Evolutionary conservation across 148 eudicot genomes (phyloP).

Genomic region (Simmondsia chinensis): DNA sequence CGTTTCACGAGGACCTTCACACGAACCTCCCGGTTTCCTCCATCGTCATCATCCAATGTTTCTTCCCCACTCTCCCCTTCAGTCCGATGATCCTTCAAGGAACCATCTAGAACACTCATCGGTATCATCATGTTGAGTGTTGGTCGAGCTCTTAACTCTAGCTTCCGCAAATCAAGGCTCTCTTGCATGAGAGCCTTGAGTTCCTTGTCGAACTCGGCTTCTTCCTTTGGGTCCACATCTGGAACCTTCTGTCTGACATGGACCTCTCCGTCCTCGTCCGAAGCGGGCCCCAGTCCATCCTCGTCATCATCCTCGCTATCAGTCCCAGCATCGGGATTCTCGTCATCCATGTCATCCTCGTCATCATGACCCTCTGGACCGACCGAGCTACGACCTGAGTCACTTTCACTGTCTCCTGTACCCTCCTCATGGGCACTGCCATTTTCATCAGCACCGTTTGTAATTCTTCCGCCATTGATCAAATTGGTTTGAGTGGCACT

Average conservation of each 20-base stretch:
- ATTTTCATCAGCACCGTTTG: slow-evolving; percentile 63
- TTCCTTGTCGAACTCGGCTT: slow-evolving; percentile 87
- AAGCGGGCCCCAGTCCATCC: slow-evolving; percentile 49
- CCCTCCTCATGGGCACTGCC: slow-evolving; percentile 55
- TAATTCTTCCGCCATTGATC: slow-evolving; percentile 38
- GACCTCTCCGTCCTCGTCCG: slow-evolving; percentile 83
- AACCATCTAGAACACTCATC: slow-evolving; percentile 73
- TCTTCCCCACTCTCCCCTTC: slow-evolving; percentile 93
- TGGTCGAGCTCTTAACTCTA: slow-evolving; percentile 75
- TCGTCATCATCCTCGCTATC: slow-evolving; percentile 73
- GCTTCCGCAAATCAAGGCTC: slow-evolving; percentile 88
- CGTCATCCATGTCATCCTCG: slow-evolving; percentile 72
- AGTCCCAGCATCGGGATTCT: slow-evolving; percentile 44
- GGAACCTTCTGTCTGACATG: slow-evolving; percentile 70
- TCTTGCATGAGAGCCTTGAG: slow-evolving; percentile 94
- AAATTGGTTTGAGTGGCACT: slow-evolving; percentile 28
- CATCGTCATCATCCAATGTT: slow-evolving; percentile 64
- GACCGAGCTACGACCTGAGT: slow-evolving; percentile 62
- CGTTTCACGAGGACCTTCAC: slow-evolving; percentile 93
- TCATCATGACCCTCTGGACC: slow-evolving; percentile 56
- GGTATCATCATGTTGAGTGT: slow-evolving; percentile 89
- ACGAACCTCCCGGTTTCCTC: slow-evolving; percentile 66
- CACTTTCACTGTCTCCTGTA: slow-evolving; percentile 52
- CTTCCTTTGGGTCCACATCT: slow-evolving; percentile 65
- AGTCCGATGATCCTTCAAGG: slow-evolving; percentile 50